These are phyloP conservation scores for Vinca minor DNA, from an alignment of 257 asterid species.

Conservation along the genomic window DNA sequence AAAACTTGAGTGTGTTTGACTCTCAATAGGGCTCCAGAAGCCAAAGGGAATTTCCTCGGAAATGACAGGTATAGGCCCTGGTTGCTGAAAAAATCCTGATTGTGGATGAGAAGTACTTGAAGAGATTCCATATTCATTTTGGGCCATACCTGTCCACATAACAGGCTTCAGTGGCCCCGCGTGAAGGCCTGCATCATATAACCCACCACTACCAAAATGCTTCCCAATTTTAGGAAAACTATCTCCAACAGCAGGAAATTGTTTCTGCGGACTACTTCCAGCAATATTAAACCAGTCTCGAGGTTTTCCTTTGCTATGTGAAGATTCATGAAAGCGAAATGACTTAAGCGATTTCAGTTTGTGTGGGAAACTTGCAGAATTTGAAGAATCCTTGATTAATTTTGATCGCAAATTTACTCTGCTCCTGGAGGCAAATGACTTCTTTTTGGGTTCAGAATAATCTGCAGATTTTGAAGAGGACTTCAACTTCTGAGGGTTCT, in stretches of 20 bases:
- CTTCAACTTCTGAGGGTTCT: slow-evolving; percentile 21
- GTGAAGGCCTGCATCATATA: not conserved
- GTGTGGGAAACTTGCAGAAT: slow-evolving; percentile 3
- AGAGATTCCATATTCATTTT: slow-evolving; percentile 15
- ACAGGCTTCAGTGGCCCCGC: slow-evolving; percentile 2
- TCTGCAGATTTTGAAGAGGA: slow-evolving; percentile 18
- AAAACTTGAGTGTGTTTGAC: slow-evolving; percentile 19
- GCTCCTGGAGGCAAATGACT: slow-evolving; percentile 22
- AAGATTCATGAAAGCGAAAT: slow-evolving; percentile 3
- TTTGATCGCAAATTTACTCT: slow-evolving; percentile 18
- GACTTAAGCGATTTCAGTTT: slow-evolving; percentile 11
- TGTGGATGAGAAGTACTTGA: slow-evolving; percentile 1
- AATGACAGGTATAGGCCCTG: not conserved
- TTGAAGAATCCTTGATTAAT: slow-evolving; percentile 12
- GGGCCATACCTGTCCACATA: slow-evolving; percentile 24
- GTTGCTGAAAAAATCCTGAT: slow-evolving; percentile 21
- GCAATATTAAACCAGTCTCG: slow-evolving; percentile 3
- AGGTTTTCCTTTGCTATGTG: slow-evolving; percentile 25
- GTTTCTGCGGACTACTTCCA: slow-evolving; percentile 11
- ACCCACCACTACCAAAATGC: slow-evolving; percentile 7
- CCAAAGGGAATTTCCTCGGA: slow-evolving; percentile 15
- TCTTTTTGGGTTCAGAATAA: slow-evolving; percentile 18
- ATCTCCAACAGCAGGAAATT: slow-evolving; percentile 10
- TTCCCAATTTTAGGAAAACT: not conserved
- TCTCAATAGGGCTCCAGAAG: slow-evolving; percentile 19